Evolutionary conservation across 768 basidiomycete species (phyloP), one percentile per base, ranked within the genome.

Genomic region (Tulasnella sp.): DNA sequence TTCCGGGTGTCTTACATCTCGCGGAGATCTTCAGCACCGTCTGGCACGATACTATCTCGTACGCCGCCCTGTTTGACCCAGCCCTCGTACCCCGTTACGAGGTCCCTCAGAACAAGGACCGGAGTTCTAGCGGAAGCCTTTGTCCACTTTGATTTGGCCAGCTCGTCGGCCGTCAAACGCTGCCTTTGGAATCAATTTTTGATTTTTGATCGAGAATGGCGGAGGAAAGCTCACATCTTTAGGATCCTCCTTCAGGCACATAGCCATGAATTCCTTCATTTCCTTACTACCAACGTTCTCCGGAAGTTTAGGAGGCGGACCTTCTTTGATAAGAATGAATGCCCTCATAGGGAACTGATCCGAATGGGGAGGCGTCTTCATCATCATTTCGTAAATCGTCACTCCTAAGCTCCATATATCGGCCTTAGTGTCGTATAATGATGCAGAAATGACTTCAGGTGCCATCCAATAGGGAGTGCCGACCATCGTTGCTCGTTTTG

Each of bases 401-500:
- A 99, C 96, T 6, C 97, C 97, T 76, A 99, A 84, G 81, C 94
- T 96, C 97, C 97, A 99, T 58, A 99, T 94, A 81, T 99, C 97
- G 2, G 97, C 97, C 82, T 97, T 99, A 72, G 93, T 92, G 81
- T 99, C 97, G 83, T 99, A 99, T 58, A 90, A 87, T n/a, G 94
- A 89, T 34, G 58, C 91, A 12, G 88, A 87, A 19, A 97, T 93
- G 3, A 99, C 95, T 83, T 99, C 97, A 0, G 97, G 97, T 0
- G 97, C 97, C 97, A 99, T 99, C 97, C 97, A 99, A 82, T 97
- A 94, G 0, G 96, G 97, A 1, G 97, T 99, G 1, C 97, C 97
- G 78, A 96, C 94, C 81, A 99, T 89, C 0, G 97, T 99, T 72
- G 96, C 95, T 31, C 97, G 90, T 83, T 99, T 99, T 82, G 94